Evolutionary conservation across 306 rosid species (phyloP), one percentile per base, ranked within the genome.

Genomic region (Vigna reflexopilosa): DNA sequence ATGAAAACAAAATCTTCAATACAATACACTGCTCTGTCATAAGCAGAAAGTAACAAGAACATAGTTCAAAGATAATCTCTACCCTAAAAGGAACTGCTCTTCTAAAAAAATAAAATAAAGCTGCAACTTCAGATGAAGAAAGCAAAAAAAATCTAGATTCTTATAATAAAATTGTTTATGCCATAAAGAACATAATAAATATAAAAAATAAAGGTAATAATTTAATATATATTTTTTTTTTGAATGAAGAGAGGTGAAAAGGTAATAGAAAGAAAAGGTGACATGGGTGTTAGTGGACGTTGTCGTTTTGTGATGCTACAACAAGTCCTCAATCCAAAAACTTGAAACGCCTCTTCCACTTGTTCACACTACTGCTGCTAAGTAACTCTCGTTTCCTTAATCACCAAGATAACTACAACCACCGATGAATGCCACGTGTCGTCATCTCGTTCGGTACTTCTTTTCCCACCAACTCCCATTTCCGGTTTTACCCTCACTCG

Each of bases 401-500:
- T 24, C 72, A 4, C 77, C 72, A 81, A 44, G 84, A 36, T 51
- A 45, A 15, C 11, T 3, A 13, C 13, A 2, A 2, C 13, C 34
- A 7, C 44, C 8, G 50, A 38, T 36, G 14, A 0, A 0, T 3
- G 8, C 38, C 67, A 73, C 88, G 86, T 82, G 85, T 70, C 72
- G 1, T 3, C 2, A 44, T 0, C 0, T 9, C 49, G 54, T 87
- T 85, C 22, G 81, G 1, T 1, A 2, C 26, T 22, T 16, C 49
- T 17, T 24, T 59, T 13, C 12, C 12, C 36, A 1, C 26, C 1
- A 9, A 45, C 9, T 20, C 4, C 0, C 1, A 14, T 0, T 81
- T 11, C 65, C 86, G 30, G 13, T 67, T 72, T 7, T 65, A 55
- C 80, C 83, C 89, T 34, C 16, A 0, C 10, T 4, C 16, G 9